phyloP scores from a whole-genome alignment of 2,329 filamentous ascomycete genomes.

The Pseudogymnoascus sp. region DNA sequence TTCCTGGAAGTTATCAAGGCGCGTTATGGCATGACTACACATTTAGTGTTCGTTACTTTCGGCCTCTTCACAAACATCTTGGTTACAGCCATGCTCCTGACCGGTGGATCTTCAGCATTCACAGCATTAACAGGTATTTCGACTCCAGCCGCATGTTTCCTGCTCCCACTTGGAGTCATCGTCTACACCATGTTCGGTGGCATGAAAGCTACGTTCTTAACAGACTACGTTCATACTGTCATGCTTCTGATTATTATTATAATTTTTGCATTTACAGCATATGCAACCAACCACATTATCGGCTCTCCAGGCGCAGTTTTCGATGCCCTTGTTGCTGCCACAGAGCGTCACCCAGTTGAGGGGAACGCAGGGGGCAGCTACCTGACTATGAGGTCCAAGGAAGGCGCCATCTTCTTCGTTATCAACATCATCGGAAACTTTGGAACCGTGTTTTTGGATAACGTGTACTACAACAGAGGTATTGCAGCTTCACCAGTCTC shows the following conservation, averaged over 20 bases:
- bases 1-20: constrained; percentile 78
- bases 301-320: constrained; percentile 73
- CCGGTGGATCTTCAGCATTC: constrained; percentile 71
- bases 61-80: constrained; percentile 78
- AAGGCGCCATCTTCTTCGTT: constrained; percentile 83
- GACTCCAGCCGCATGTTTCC: constrained; percentile 74
- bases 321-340: constrained; percentile 64
- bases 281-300: constrained; percentile 62
- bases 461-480: constrained; percentile 88
- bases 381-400: constrained; percentile 72
- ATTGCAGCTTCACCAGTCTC: constrained; percentile 81
- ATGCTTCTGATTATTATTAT: constrained; percentile 78
- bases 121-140: constrained; percentile 63
- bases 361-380: constrained; percentile 79
- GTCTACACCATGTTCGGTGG: constrained; percentile 71
- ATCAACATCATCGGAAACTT: constrained; percentile 87
- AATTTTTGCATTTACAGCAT: constrained; percentile 74
- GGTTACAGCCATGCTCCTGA: constrained; percentile 82
- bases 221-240: constrained; percentile 81
- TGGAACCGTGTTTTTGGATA: constrained; percentile 70
- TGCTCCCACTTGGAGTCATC: constrained; percentile 72
- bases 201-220: constrained; percentile 78
- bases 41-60: constrained; percentile 74
- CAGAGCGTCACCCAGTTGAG: constrained; percentile 61
- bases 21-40: constrained; percentile 64